Base-by-base conservation (phyloP, 129 eudicot species). In the Flaveria robusta region DNA sequence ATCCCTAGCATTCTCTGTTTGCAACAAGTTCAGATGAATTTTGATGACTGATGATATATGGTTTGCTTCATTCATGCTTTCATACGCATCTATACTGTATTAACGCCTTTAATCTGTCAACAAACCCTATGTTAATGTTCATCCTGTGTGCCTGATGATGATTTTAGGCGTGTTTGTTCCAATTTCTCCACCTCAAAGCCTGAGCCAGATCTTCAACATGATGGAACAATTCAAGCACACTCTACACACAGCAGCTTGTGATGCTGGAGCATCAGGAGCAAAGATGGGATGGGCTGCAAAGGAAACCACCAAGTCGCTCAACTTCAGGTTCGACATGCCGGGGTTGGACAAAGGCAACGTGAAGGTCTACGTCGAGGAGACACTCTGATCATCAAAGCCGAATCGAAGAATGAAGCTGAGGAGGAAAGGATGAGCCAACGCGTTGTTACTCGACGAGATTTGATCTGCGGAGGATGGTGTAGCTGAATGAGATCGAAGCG, bases 291-390 rank as follows among this genome's bases (percentile, higher is more conserved):
- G 89, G 96, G 83, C 85, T 9, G 91, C 81, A 0, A 83, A 43
- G 68, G 97, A 91, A 58, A 87, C 83, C 19, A 77, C 77, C 0
- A 45, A 89, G 14, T 78, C 78, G 2, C 70, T 91, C 1, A 47
- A 46, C 42, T 79, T 91, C 10, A 72, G 85, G 13, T 70, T 89
- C 50, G 92, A 91, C 76, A 88, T 91, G 97, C 96, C 97, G 0
- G 97, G 97, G 0, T 11, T 91, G 0, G 96, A 81, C 77, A 91
- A 89, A 29, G 96, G 87, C 74, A 69, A 89, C 1, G 89, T 91
- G 18, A 91, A 88, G 73, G 77, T 89, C 9, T 73, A 75, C 0
- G 92, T 90, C 12, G 92, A 87, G 66, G 79, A 89, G 75, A 80
- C 72, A 81, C 85, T 0, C 47, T 90, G 52, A 27, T 82, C 4